Percentiles rank a stretch among this genome's conserved stretches.
Evolutionary conservation across 306 rosid species (phyloP).

Genomic region (Vigna trinervia): DNA sequence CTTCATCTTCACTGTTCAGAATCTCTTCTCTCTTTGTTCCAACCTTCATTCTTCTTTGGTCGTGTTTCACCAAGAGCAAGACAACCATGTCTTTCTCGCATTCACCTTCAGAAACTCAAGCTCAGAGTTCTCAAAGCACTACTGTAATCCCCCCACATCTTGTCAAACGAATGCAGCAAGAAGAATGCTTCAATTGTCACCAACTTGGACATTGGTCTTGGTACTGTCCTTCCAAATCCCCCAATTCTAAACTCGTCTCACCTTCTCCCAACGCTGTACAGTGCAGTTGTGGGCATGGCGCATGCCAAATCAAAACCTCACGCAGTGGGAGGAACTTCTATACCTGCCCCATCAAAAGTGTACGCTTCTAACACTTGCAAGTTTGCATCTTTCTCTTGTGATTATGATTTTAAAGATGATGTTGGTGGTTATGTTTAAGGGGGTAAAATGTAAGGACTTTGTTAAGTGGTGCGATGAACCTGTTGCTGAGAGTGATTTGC

Average conservation of each 20-base stretch:
- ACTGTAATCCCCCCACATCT: not conserved
- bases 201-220: not conserved
- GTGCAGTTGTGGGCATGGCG: not conserved
- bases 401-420: not conserved
- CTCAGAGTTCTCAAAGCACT: not conserved
- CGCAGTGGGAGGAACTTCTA: constrained; percentile 23
- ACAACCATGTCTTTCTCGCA: not conserved
- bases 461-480: constrained; percentile 7
- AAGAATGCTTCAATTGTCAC: not conserved
- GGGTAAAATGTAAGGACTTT: constrained; percentile 19
- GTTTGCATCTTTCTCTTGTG: not conserved
- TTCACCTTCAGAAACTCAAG: not conserved
- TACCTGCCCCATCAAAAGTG: constrained; percentile 58
- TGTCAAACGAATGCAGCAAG: not conserved
- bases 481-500: constrained; percentile 14
- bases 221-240: not conserved
- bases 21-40: not conserved
- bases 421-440: constrained; percentile 31
- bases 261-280: not conserved
- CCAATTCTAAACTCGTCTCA: not conserved
- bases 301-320: not conserved
- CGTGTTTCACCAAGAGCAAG: too few relatives aligned
- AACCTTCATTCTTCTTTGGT: not conserved
- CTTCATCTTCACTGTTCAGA: too few relatives aligned
- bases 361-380: not conserved